Conservation (phyloP, 75 land plant species). For the Larix kaempferi region DNA sequence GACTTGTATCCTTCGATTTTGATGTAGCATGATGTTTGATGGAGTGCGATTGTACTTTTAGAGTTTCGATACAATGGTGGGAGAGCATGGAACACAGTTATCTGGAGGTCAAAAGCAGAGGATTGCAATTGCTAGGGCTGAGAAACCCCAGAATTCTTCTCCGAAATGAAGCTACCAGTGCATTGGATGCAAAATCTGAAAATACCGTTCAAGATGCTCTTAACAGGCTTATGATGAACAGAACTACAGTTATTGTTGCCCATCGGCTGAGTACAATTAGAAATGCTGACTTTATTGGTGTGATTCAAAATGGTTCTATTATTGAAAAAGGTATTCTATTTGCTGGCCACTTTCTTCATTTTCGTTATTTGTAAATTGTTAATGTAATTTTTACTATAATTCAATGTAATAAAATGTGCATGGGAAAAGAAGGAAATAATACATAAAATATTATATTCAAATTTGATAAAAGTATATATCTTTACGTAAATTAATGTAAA, state of each 20-base stretch:
- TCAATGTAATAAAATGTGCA: too few relatives aligned
- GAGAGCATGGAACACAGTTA: slow-evolving; percentile 34
- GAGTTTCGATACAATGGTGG: slow-evolving; percentile 40
- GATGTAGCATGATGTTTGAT: not conserved
- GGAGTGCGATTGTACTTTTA: not conserved
- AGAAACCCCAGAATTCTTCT: slow-evolving; percentile 40
- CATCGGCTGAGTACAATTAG: slow-evolving; percentile 43
- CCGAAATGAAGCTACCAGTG: slow-evolving; percentile 52
- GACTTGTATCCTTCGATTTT: not conserved
- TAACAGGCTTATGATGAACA: slow-evolving; percentile 30
- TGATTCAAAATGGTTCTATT: slow-evolving; percentile 38
- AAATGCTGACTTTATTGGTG: slow-evolving; percentile 36
- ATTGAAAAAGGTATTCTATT: slow-evolving; percentile 8
- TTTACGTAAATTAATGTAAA: too few relatives aligned
- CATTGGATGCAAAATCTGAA: slow-evolving; percentile 48
- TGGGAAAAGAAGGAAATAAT: too few relatives aligned
- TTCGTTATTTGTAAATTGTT: not conserved
- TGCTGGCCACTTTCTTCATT: not conserved
- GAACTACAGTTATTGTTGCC: slow-evolving; percentile 48
- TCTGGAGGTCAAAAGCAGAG: slow-evolving; percentile 19
- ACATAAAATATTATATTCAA: too few relatives aligned
- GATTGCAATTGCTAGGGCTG: slow-evolving; percentile 49
- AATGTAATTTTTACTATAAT: too few relatives aligned
- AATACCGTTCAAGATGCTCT: slow-evolving; percentile 44
- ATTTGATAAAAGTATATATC: too few relatives aligned